Base-by-base conservation (phyloP, 1,284 basidiomycete species). In the Irpex sp. region DNA sequence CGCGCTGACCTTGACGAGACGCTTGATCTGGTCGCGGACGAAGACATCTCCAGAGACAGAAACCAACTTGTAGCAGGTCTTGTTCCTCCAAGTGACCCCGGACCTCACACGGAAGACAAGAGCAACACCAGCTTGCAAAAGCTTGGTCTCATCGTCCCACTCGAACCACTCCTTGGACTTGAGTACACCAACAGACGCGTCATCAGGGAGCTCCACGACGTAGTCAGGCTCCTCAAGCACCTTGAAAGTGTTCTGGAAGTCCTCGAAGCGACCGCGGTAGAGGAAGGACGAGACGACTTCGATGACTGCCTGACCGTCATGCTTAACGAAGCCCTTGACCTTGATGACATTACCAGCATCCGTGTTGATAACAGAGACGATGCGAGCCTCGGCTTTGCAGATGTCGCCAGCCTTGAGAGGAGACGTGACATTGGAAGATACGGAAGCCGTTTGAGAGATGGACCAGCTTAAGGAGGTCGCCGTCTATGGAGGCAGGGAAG, bases 141-240 rank as follows among this genome's bases (percentile, higher is more conserved):
- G 88, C 64, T 86, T 84, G 7, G 87, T 80, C 59, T 92, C 88
- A 71, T 96, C 88, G 61, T 91, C 87, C 96, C 96, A 98, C 61
- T 91, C 87, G 76, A 99, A 96, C 96, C 97, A 99, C 73, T 96
- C 92, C 82, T 99, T 99, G 62, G 93, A 94, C 71, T 92, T 86
- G 14, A 99, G 79, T 18, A 99, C 93, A 57, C 94, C 94, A 65
- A 97, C 89, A 52, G 85, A 86, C 1, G 93, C 90, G 66, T 94
- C 90, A 36, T 83, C 87, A 59, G 82, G 80, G 66, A 98, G 72
- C 53, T 87, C 80, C 54, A 99, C 89, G 53, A 87, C 75, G 74
- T 96, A 98, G 67, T 95, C 93, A 2, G 90, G 86, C 74, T 96
- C 94, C 66, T 96, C 89, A 57, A 88, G 82, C 23, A 88, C 90